Base-by-base conservation (phyloP, 805 yeast genomes). In the Isabelozyma heimii region DNA sequence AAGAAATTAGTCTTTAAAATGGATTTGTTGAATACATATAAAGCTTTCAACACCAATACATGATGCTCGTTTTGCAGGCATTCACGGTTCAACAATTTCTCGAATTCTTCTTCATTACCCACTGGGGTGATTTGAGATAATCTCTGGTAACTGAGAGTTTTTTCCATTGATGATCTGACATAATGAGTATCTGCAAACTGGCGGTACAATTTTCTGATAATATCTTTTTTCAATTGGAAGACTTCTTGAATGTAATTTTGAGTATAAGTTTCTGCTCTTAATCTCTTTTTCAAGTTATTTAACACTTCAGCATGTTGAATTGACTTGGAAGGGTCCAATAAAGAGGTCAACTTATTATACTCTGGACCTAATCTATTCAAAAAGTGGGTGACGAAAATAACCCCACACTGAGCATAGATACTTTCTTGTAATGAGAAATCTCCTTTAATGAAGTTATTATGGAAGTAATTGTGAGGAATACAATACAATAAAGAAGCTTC, bases 401-500 rank as follows among this genome's bases (percentile, higher is more conserved):
- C 86, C 59, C 92, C 96, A 67, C 91, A 87, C 67, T 92, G 98
- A 42, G 97, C 95, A 66, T 94, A 94, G 49, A 91, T 85, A 42
- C 91, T 83, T 72, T 94, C 99, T 72, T 92, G 98, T 58, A 95
- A 83, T 1, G 97, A 91, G 68, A 92, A 79, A 56, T 83, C 84
- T 47, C 92, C 87, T 45, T 75, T 67, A 52, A 86, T 83, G 63
- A 91, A 91, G 49, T 84, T 77, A 46, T 79, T 78, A 57, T 84
- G 84, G 76, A 91, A 92, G 58, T 82, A 77, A 62, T 90, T 89
- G 67, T 87, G 84, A 45, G 99, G 99, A 56, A 92, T 82, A 59
- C 97, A 88, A 71, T 88, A 94, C 56, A 92, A 77, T 59, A 94
- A 78, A 5, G 97, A 90, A 35, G 97, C 96, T 70, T 92, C 99